Evolutionary conservation across 1,284 basidiomycete genomes (phyloP), one percentile per base, ranked within the genome.

Genomic region (Irpex sp.): DNA sequence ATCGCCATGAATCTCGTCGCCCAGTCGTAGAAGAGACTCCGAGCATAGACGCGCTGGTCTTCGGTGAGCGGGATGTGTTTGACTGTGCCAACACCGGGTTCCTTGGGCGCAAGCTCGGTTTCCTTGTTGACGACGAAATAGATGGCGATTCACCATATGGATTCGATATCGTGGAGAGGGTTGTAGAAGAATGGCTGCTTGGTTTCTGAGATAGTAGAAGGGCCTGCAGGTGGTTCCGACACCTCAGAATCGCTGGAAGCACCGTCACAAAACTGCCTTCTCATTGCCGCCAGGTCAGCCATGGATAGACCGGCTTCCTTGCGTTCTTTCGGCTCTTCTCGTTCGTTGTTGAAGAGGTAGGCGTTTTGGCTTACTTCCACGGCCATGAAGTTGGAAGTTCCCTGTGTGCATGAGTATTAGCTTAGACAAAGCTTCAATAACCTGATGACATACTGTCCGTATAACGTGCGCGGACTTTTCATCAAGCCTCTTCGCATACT

Each of bases 181-280:
- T 60, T 60, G 64, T 66, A 76, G 59, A 78, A 76, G 0, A 70
- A 73, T 5, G 19, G n/a, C 49, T 21, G 15, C 15, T 51, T 21
- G 8, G 19, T 2, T 2, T 51, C 49, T 9, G 15, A 2, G 40
- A 44, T 11, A 44, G 40, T 44, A 15, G 11, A 11, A 11, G 40
- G 5, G 26, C 26, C 26, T 4, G 26, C 26, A 26, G 26, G 26
- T 26, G 26, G 26, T 26, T 26, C 26, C 26, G 26, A 26, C n/a
- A 47, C 3, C 9, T n/a, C n/a, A 13, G 44, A 47, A 47, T 11
- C 44, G 44, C 44, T 47, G 44, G 44, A 47, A n/a, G 11, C n/a
- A 4, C n/a, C 44, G 8, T 21, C 49, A 11, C 15, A 9, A 9
- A 11, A 11, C 11, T 44, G 11, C 15, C 15, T 44, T 44, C 40